Percentiles rank a stretch among this genome's conserved stretches.
These are phyloP conservation scores for Sugiyamaella floridensis DNA, from an alignment of 805 yeast species.

Conservation along the genomic window DNA sequence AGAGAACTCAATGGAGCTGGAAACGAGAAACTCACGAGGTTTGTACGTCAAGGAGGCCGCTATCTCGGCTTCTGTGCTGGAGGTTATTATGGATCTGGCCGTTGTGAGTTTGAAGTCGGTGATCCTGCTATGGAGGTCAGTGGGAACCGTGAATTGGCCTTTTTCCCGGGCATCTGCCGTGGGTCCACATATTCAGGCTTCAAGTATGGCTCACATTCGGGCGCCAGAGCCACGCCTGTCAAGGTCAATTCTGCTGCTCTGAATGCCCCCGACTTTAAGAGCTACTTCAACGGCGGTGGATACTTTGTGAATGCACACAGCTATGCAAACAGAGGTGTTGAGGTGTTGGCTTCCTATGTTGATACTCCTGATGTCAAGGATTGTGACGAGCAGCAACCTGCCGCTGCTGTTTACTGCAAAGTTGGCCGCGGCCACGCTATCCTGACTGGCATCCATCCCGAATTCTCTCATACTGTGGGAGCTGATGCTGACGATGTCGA, in stretches of 20 bases:
- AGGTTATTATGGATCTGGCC: slow-evolving; percentile 70
- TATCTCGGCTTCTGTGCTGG: slow-evolving; percentile 94
- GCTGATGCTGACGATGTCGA: slow-evolving; percentile 28
- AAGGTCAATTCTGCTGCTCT: slow-evolving; percentile 28
- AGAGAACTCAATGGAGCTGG: slow-evolving; percentile 63
- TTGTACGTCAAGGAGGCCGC: slow-evolving; percentile 71
- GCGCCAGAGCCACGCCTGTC: slow-evolving; percentile 57
- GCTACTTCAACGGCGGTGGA: slow-evolving; percentile 86
- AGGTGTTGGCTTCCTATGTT: slow-evolving; percentile 63
- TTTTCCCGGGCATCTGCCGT: slow-evolving; percentile 75
- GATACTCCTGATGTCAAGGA: slow-evolving; percentile 48
- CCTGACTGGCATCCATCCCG: slow-evolving; percentile 86
- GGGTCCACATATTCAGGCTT: slow-evolving; percentile 84
- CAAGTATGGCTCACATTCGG: slow-evolving; percentile 65
- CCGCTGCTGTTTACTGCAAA: slow-evolving; percentile 65
- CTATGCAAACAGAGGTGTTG: slow-evolving; percentile 43
- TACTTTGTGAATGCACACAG: slow-evolving; percentile 69
- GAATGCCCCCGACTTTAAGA: slow-evolving; percentile 13
- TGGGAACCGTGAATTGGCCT: slow-evolving; percentile 74
- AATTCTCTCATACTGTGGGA: slow-evolving; percentile 53
- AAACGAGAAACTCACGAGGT: slow-evolving; percentile 52
- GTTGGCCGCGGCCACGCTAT: slow-evolving; percentile 73
- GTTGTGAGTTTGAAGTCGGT: slow-evolving; percentile 82
- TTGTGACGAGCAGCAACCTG: slow-evolving; percentile 33
- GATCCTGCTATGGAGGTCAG: slow-evolving; percentile 64